These are phyloP conservation scores for Trichoderma simmonsii DNA, from an alignment of 2,329 filamentous ascomycete genomes.

Conservation along the genomic window DNA sequence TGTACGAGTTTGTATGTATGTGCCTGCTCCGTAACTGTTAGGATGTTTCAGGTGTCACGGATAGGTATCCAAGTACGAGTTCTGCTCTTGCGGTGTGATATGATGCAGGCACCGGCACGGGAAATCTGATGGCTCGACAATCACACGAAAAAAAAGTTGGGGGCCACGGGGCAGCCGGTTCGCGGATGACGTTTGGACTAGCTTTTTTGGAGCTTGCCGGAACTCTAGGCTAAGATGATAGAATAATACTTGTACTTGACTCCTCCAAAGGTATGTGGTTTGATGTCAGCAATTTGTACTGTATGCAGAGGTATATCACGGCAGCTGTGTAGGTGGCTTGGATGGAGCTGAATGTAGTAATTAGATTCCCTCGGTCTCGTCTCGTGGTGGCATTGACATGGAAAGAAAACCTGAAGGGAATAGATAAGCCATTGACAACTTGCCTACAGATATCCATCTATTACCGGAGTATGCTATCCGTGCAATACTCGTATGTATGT, in stretches of 20 bases:
- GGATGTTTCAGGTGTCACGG: conserved; percentile 2
- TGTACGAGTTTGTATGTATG: not conserved
- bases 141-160: not conserved
- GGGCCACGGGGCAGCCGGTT: not conserved
- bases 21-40: not conserved
- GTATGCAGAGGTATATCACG: not conserved
- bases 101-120: not conserved
- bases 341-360: not conserved
- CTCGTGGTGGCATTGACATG: not conserved
- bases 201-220: not conserved
- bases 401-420: not conserved
- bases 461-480: not conserved
- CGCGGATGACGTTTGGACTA: not conserved
- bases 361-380: not conserved
- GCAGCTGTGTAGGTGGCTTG: not conserved
- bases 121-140: not conserved
- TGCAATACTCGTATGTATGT: not conserved
- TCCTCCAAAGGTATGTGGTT: not conserved
- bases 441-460: not conserved
- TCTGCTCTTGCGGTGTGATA: not conserved
- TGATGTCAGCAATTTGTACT: not conserved
- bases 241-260: too few relatives aligned
- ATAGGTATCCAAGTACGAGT: not conserved
- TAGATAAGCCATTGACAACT: not conserved
- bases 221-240: too few relatives aligned